These are phyloP conservation scores for Tulasnella sp. DNA, from an alignment of 768 basidiomycete species.

Conservation along the genomic window DNA sequence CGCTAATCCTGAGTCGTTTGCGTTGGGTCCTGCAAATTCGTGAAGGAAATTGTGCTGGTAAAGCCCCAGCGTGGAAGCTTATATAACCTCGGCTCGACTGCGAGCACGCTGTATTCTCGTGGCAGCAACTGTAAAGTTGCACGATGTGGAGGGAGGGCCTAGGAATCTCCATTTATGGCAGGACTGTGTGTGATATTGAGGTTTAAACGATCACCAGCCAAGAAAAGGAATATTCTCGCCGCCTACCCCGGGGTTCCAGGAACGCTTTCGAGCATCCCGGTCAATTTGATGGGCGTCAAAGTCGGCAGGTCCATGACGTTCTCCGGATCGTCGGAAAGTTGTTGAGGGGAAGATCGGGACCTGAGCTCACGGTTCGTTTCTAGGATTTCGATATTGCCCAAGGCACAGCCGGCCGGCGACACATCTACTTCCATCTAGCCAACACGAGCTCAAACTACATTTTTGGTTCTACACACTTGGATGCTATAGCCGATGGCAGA, in stretches of 20 bases:
- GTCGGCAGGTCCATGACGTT: background rate
- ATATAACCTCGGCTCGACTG: background rate
- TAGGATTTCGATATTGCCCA: background rate
- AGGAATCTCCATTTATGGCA: background rate
- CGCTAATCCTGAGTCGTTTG: background rate
- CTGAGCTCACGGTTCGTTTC: background rate
- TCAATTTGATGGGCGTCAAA: background rate
- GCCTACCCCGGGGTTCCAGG: background rate
- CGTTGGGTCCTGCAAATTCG: background rate
- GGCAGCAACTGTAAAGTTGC: background rate
- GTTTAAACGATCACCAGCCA: background rate
- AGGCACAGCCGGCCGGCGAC: background rate
- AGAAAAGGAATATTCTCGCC: background rate
- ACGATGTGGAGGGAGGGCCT: background rate
- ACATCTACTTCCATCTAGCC: background rate
- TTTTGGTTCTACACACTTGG: background rate
- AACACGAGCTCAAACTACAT: background rate
- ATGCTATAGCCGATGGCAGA: conserved; percentile 22
- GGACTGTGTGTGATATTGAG: background rate
- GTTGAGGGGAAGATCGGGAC: background rate
- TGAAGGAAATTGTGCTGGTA: background rate
- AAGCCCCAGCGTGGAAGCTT: background rate
- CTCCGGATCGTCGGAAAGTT: background rate
- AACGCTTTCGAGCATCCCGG: background rate
- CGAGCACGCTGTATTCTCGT: background rate